Evolutionary conservation across 2,329 filamentous ascomycete species (phyloP), one percentile per base, ranked within the genome.

Genomic region (Colletotrichum limetticola): DNA sequence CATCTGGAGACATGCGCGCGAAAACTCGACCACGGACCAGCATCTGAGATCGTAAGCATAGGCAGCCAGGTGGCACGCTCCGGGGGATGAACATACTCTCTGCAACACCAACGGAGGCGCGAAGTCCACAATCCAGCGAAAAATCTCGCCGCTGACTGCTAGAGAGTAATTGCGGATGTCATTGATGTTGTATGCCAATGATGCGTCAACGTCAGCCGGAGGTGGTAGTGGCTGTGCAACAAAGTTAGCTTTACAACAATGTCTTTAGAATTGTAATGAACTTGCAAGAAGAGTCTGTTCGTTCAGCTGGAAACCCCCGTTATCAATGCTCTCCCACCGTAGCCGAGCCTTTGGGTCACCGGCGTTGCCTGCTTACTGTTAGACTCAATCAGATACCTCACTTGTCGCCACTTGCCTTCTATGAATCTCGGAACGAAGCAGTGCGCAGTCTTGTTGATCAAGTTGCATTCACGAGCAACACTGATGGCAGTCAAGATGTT

Each of bases 401-500:
- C 74, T 76, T 46, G 14, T 22, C 42, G 19, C 60, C 16, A 76
- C 82, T 74, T 78, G 89, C 92, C 95, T 82, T 96, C 91, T 1
- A 91, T 82, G 79, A 99, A 98, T 78, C 94, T 94, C 19, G 97
- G 95, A 6, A 98, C 92, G 80, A 98, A 99, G 82, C 97, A 98
- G 77, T 97, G 95, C 0, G 94, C 93, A 32, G 91, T 91, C 74
- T 89, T 91, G 78, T 95, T 91, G 76, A 98, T 92, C 68, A 99
- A 86, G 55, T 92, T 90, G 81, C 95, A 98, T 79, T 98, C 95
- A 77, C 95, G 90, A 4, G 95, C 96, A 67, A 99, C 97, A 78
- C 95, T 98, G 79, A 99, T 95, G 26, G 97, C 97, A 11, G 97
- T 99, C 67, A 98, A 85, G 75, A 98, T 98, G 77, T 99, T 99